These are phyloP conservation scores for Globomyces pollinis-pini DNA, from an alignment of 192 early-diverging fungal genomes.

Conservation along the genomic window DNA sequence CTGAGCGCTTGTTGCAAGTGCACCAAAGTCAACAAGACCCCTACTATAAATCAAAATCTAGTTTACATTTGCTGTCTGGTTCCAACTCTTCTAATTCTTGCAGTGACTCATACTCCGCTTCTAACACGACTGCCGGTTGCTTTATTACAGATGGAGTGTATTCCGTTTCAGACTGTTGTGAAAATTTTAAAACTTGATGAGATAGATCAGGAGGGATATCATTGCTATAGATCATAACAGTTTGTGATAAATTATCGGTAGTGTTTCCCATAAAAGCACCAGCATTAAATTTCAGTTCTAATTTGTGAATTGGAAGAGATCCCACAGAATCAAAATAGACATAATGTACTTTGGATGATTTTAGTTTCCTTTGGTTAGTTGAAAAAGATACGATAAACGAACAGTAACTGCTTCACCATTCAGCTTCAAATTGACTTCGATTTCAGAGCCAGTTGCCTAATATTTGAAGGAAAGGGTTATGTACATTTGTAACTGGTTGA, in stretches of 20 bases:
- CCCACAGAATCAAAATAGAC: not conserved
- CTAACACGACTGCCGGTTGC: constrained; percentile 29
- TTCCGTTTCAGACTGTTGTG: too few species aligned
- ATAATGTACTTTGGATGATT: not conserved
- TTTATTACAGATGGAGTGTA: not conserved
- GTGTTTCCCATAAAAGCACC: not conserved
- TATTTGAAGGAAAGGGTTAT: constrained; percentile 15
- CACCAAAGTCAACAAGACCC: constrained; percentile 44
- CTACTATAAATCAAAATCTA: too few species aligned
- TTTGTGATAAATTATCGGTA: not conserved
- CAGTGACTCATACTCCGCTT: constrained; percentile 51
- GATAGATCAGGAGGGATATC: not conserved
- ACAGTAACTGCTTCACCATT: too few species aligned
- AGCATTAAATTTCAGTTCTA: not conserved
- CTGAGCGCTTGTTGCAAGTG: constrained; percentile 42
- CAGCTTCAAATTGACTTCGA: not conserved
- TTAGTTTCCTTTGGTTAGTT: not conserved
- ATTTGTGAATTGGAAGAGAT: not conserved
- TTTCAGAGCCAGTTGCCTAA: not conserved
- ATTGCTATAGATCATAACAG: not conserved
- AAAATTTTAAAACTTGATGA: too few species aligned
- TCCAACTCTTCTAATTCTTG: constrained; percentile 68
- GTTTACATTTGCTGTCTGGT: constrained; percentile 72
- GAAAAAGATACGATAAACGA: not conserved
- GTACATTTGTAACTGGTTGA: not conserved